These are phyloP conservation scores for Chlamydomonas sp. DNA, from an alignment of 139 green algal genomes.

Conservation along the genomic window DNA sequence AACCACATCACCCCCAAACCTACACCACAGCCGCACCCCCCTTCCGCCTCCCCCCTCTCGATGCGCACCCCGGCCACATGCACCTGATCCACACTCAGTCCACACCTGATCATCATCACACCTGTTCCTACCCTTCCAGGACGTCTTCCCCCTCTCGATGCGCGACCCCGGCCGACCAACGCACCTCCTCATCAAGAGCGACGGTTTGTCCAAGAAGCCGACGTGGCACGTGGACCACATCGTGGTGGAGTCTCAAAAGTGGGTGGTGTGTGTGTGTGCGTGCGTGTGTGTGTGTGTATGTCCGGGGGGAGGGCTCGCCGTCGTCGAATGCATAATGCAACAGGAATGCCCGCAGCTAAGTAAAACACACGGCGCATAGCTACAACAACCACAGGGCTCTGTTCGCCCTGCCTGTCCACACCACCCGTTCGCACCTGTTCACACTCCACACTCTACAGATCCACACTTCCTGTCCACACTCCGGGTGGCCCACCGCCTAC, in stretches of 20 bases:
- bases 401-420: no score
- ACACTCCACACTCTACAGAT: no score
- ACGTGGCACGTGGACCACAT: conserved; percentile 37
- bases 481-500: neutral
- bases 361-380: no score
- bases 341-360: no score
- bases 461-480: no score
- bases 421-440: no score
- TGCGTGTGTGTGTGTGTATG: no score
- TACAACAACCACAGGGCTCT: no score
- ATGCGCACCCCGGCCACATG: neutral
- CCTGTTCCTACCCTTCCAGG: conserved; percentile 5
- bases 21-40: neutral
- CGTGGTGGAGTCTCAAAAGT: conserved; percentile 13
- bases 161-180: conserved; percentile 29
- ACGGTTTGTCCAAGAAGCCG: conserved; percentile 31
- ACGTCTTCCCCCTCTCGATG: conserved; percentile 38
- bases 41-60: neutral
- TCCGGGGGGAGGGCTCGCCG: no score
- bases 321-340: no score
- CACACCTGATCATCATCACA: neutral
- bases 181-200: conserved; percentile 28
- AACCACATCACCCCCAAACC: neutral
- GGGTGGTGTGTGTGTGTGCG: no score
- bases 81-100: neutral